Conservation (phyloP, 371 early-diverging fungal species). For the Mucor plumbeus region DNA sequence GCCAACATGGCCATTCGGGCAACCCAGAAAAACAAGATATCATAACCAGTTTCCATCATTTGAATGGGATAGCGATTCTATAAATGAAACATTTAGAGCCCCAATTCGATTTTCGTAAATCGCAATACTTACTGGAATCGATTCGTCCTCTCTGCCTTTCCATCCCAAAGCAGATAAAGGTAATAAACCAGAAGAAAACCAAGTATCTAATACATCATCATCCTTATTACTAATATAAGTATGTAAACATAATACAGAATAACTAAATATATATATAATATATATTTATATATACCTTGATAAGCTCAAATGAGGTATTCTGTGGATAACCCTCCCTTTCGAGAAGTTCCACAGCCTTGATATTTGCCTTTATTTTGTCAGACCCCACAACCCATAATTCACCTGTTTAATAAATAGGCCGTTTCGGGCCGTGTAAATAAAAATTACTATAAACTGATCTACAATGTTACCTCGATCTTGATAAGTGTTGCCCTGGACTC, state of each 20-base stretch:
- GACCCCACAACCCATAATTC: slow-evolving; percentile 79
- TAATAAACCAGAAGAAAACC: slow-evolving; percentile 99
- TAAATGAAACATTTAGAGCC: not conserved
- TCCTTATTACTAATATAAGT: slow-evolving; percentile 64
- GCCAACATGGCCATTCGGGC: slow-evolving; percentile 99
- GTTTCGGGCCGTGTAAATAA: slow-evolving; percentile 14
- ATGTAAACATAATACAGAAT: slow-evolving; percentile 38
- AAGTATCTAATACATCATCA: slow-evolving; percentile 99
- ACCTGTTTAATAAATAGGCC: slow-evolving; percentile 14
- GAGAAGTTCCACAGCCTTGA: slow-evolving; percentile 49
- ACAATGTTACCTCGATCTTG: slow-evolving; percentile 18
- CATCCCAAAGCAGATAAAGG: slow-evolving; percentile 90
- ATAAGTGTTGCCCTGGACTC: slow-evolving; percentile 41
- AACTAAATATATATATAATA: slow-evolving; percentile 2
- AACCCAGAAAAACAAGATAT: slow-evolving; percentile 99
- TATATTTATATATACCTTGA: too few relatives aligned
- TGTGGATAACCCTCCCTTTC: slow-evolving; percentile 33
- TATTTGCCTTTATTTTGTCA: slow-evolving; percentile 62
- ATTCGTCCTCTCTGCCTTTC: slow-evolving; percentile 47
- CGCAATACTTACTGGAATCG: slow-evolving; percentile 38
- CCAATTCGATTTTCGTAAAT: not conserved
- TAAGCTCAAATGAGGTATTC: slow-evolving; percentile 36
- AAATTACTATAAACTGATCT: slow-evolving; percentile 14
- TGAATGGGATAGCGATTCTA: slow-evolving; percentile 80
- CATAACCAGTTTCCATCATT: slow-evolving; percentile 97